Conservation (phyloP, 768 basidiomycete species). For the Piloderma croceum region DNA sequence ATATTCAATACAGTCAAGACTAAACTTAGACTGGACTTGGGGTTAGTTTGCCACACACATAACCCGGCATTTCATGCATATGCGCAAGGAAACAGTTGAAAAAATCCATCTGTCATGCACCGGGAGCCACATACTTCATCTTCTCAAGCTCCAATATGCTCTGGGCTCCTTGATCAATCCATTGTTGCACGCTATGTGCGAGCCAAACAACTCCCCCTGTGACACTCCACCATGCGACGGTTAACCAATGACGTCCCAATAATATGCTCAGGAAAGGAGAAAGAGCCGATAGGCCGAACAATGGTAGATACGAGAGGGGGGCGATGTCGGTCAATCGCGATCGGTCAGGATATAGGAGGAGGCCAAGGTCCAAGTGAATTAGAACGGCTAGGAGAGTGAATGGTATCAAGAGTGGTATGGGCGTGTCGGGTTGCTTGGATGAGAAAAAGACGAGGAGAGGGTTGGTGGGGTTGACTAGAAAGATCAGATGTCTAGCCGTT, state of each 20-base stretch:
- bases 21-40: too few species aligned
- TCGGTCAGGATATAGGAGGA: conserved; percentile 35
- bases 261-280: conserved; percentile 46
- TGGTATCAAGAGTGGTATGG: conserved; percentile 11
- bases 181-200: conserved; percentile 40
- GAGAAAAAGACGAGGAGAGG: conserved; percentile 43
- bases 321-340: conserved; percentile 23
- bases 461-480: conserved; percentile 39
- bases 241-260: conserved; percentile 46
- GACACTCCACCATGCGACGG: conserved; percentile 47
- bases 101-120: conserved; percentile 46
- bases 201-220: conserved; percentile 39
- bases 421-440: conserved; percentile 6
- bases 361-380: conserved; percentile 44
- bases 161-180: conserved; percentile 40
- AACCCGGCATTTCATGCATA: too few species aligned
- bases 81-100: too few species aligned
- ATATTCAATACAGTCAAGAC: too few species aligned
- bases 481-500: conserved; percentile 41
- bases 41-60: too few species aligned
- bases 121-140: conserved; percentile 49
- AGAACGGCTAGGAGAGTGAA: conserved; percentile 46
- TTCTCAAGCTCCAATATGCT: conserved; percentile 46
- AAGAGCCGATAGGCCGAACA: conserved; percentile 39
- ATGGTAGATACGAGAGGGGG: conserved; percentile 25